Evolutionary conservation across 768 basidiomycete genomes (phyloP), one percentile per base, ranked within the genome.

Genomic region (Coprinellus micaceus): DNA sequence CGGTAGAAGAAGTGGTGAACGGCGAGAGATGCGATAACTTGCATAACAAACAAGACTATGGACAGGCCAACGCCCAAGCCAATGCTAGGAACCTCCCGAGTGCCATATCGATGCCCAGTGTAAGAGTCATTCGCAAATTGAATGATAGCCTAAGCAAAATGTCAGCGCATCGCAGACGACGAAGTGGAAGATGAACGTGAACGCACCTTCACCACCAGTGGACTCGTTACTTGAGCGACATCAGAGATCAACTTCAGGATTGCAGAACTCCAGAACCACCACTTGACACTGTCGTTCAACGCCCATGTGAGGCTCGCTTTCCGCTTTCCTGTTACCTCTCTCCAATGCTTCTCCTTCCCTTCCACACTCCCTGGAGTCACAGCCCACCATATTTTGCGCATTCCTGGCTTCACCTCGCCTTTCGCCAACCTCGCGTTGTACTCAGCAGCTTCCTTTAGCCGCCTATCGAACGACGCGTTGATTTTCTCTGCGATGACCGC

Each of bases 1-100:
- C 89, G 82, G 66, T 92, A 91, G 77, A 94, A 93, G 71, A 89
- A 94, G 63, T 94, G 91, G 58, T 95, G 84, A 7, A 81, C 78
- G 61, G 82, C 82, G 53, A 92, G 63, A 0, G 88, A 89, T 0
- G 84, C 67, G 33, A 86, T 65, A 30, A 91, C 51, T 63, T 92
- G 88, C 61, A 97, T 75, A 19, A 72, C 67, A 55, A 94, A 74
- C 1, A 98, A 78, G 24, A 69, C 81, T 60, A 96, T 79, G 0
- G 84, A 81, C 21, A 91, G 78, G 1, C 91, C 92, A n/a, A 94
- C 75, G 26, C 91, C 91, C 39, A 67, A 70, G 2, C 80, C 78
- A 43, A 82, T 69, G 11, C 70, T 57, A 24, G 80, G 80, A 4
- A 77, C 62, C 17, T 64, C 55, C 30, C 56, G 59, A n/a, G 56